Conservation (phyloP, 805 yeast genomes). For the Myxozyma neotropica region DNA sequence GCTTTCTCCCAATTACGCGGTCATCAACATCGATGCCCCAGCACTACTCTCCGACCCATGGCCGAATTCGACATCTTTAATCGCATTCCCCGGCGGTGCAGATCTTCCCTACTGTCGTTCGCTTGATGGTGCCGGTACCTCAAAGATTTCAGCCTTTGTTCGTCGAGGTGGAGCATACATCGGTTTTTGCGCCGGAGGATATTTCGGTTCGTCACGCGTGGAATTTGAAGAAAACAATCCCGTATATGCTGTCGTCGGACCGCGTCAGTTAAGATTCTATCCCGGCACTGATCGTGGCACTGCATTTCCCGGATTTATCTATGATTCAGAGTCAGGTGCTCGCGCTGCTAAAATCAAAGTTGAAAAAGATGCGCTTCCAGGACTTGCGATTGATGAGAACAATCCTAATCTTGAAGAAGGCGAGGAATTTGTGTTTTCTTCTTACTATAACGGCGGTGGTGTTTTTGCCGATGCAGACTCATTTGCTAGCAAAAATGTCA, state of each 20-base stretch:
- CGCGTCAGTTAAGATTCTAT: slow-evolving; percentile 77
- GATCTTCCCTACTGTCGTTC: slow-evolving; percentile 81
- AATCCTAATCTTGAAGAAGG: slow-evolving; percentile 6
- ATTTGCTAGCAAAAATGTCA: slow-evolving; percentile 52
- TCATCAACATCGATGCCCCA: slow-evolving; percentile 64
- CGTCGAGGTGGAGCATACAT: slow-evolving; percentile 77
- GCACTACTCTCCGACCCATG: slow-evolving; percentile 82
- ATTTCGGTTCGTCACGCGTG: slow-evolving; percentile 70
- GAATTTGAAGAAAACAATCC: slow-evolving; percentile 84
- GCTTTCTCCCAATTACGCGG: slow-evolving; percentile 88
- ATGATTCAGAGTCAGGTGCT: slow-evolving; percentile 77
- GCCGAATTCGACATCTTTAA: slow-evolving; percentile 72
- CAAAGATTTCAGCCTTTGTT: slow-evolving; percentile 62
- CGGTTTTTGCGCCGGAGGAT: slow-evolving; percentile 97
- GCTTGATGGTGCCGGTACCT: slow-evolving; percentile 70
- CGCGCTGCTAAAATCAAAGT: slow-evolving; percentile 53
- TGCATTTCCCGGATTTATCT: slow-evolving; percentile 77
- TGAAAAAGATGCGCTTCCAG: slow-evolving; percentile 27
- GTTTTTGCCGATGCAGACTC: slow-evolving; percentile 75
- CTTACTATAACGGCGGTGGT: slow-evolving; percentile 88
- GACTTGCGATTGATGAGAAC: background rate
- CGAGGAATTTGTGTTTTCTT: slow-evolving; percentile 27
- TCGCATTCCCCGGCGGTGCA: slow-evolving; percentile 97
- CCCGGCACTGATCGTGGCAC: slow-evolving; percentile 85
- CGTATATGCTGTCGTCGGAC: slow-evolving; percentile 72